Conservation (phyloP, 2,329 filamentous ascomycete genomes). For the Fusarium solani-melongenae region DNA sequence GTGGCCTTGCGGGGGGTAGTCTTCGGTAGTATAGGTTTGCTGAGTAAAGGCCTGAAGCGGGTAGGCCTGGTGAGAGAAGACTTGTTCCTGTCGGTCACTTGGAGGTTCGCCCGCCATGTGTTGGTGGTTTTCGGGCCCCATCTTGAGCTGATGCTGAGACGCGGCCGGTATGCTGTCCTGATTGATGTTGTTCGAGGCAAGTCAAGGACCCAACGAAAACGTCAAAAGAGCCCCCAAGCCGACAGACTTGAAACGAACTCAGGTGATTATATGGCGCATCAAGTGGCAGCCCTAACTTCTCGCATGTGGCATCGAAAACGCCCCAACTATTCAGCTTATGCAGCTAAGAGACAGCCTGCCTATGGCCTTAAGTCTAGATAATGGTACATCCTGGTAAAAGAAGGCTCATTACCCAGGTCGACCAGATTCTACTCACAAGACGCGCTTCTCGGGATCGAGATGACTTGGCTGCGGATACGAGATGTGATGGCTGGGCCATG, state of each 20-base stretch:
- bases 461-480: background rate
- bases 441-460: background rate
- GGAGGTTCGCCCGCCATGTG: background rate
- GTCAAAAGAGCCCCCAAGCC: background rate
- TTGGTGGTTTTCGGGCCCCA: constrained; percentile 2
- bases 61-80: background rate
- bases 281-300: background rate
- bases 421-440: background rate
- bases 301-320: background rate
- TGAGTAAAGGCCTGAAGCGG: background rate
- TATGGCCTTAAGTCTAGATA: background rate
- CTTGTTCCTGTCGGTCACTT: background rate
- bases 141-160: background rate
- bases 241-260: background rate
- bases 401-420: background rate
- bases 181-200: background rate
- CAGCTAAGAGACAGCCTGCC: constrained; percentile 12
- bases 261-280: constrained; percentile 1
- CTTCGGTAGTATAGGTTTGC: background rate
- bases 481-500: background rate
- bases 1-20: background rate
- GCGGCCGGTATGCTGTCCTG: background rate
- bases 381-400: background rate
- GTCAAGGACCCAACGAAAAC: background rate
- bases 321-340: constrained; percentile 1